phyloP scores from a whole-genome alignment of 345 rosid genomes.

The Eucalyptus pauciflora region DNA sequence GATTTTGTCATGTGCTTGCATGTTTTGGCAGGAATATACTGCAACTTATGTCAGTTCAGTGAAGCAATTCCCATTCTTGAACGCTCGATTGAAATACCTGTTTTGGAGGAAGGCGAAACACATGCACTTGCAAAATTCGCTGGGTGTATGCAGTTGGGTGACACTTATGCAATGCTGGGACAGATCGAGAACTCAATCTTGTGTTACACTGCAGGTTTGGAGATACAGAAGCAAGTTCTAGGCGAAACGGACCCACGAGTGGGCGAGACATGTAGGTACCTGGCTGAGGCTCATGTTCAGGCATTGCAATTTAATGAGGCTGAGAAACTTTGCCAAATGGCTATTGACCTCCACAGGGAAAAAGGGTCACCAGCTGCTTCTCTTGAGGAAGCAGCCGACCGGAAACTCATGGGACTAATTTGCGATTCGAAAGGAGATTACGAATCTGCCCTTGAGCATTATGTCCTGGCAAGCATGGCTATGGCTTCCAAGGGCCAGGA shows the following conservation, averaged over 20 bases:
- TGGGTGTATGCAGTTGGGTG: constrained; percentile 97
- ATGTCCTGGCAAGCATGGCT: constrained; percentile 80
- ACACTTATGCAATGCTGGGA: constrained; percentile 70
- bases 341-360: constrained; percentile 65
- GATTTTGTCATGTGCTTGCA: constrained; percentile 81
- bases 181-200: constrained; percentile 76
- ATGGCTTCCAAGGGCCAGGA: constrained; percentile 59
- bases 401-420: constrained; percentile 82
- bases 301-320: constrained; percentile 83
- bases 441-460: constrained; percentile 86
- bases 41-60: constrained; percentile 46
- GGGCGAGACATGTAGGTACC: constrained; percentile 73
- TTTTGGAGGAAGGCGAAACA: constrained; percentile 59
- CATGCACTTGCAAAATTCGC: constrained; percentile 91
- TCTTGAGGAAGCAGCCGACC: constrained; percentile 78
- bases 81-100: constrained; percentile 67
- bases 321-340: constrained; percentile 65
- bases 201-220: constrained; percentile 78
- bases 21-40: constrained; percentile 58
- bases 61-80: constrained; percentile 84
- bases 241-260: constrained; percentile 71
- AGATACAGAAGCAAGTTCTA: constrained; percentile 81
- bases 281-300: constrained; percentile 88
- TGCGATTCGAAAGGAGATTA: constrained; percentile 68
- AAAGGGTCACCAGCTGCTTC: constrained; percentile 42